These are phyloP conservation scores for Coniochaeta hoffmannii DNA, from an alignment of 2,329 filamentous ascomycete species.

Conservation along the genomic window DNA sequence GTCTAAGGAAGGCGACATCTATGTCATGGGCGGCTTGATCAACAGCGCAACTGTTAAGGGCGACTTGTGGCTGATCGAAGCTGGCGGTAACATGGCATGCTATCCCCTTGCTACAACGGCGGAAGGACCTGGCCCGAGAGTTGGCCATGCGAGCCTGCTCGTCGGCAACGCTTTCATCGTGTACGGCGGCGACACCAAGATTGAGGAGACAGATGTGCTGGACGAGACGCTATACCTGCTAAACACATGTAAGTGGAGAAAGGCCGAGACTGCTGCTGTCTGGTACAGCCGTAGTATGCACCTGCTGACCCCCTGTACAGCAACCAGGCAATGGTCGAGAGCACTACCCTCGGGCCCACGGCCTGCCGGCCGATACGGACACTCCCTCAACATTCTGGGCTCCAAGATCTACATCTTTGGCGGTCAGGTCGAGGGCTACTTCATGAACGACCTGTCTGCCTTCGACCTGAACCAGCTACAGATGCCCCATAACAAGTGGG, in stretches of 20 bases:
- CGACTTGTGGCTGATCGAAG: slow-evolving; percentile 96
- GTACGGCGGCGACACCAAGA: slow-evolving; percentile 96
- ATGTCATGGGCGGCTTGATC: slow-evolving; percentile 94
- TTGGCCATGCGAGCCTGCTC: slow-evolving; percentile 86
- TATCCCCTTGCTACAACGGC: slow-evolving; percentile 87
- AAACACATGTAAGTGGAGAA: slow-evolving; percentile 74
- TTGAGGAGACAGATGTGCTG: slow-evolving; percentile 82
- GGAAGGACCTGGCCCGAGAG: slow-evolving; percentile 89
- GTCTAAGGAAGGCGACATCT: slow-evolving; percentile 95
- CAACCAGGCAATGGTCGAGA: slow-evolving; percentile 95
- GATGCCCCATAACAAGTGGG: slow-evolving; percentile 86
- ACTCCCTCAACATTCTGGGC: slow-evolving; percentile 91
- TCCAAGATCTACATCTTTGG: slow-evolving; percentile 98
- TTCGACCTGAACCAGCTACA: slow-evolving; percentile 96
- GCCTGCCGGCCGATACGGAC: slow-evolving; percentile 87
- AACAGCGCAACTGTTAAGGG: slow-evolving; percentile 94
- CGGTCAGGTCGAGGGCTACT: slow-evolving; percentile 92
- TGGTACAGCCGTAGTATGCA: neutral
- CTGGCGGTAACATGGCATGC: slow-evolving; percentile 78
- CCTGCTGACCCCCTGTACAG: slow-evolving; percentile 35
- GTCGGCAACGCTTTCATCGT: slow-evolving; percentile 99
- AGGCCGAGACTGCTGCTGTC: neutral
- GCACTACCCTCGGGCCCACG: slow-evolving; percentile 80
- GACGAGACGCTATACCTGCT: slow-evolving; percentile 95
- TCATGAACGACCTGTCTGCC: slow-evolving; percentile 94